Base-by-base conservation (phyloP, 352 stramenopile species). In the Lagenidium sp. region DNA sequence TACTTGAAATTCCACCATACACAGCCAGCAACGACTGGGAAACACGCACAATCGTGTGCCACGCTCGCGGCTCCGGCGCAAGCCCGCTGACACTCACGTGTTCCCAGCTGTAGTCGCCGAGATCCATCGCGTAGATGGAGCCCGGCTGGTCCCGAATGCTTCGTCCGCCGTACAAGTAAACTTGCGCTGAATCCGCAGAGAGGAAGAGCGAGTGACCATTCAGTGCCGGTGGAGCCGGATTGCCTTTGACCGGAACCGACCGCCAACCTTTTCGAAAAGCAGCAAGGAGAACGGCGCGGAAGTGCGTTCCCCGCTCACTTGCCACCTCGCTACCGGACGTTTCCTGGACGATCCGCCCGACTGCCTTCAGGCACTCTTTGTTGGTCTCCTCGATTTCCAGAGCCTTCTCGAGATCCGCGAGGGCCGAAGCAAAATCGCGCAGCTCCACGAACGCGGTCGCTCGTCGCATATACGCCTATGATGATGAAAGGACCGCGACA, bases 201-300 rank as follows among this genome's bases (percentile, higher is more conserved):
- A 47, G 62, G 30, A 82, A 82, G n/a, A 88, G 48, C 1, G 55
- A 62, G 22, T 88, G 75, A 5, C 75, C 75, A 32, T 85, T 88
- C 6, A 84, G 46, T 30, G 58, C 71, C 28, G 69, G 57, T 23
- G 75, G 75, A n/a, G 67, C 66, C 20, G 75, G 75, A 21, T 88
- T 88, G 2, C 75, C 75, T 52, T 67, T 66, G 4, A 88, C 67
- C 15, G 57, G 32, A 20, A 62, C 46, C 1, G 47, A 29, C 10
- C 41, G 44, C 75, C 75, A 88, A 4, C 75, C 75, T n/a, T 60
- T 36, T 31, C 60, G 55, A 28, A 66, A 53, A 12, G 63, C 60
- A 2, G 64, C 19, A 15, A 74, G 42, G 6, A 71, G 36, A 6
- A 45, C 50, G 13, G 70, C 72, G 41, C 51, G 41, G 13, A 66